phyloP scores from a whole-genome alignment of 495 filamentous ascomycete genomes.

The Talaromyces ruber region DNA sequence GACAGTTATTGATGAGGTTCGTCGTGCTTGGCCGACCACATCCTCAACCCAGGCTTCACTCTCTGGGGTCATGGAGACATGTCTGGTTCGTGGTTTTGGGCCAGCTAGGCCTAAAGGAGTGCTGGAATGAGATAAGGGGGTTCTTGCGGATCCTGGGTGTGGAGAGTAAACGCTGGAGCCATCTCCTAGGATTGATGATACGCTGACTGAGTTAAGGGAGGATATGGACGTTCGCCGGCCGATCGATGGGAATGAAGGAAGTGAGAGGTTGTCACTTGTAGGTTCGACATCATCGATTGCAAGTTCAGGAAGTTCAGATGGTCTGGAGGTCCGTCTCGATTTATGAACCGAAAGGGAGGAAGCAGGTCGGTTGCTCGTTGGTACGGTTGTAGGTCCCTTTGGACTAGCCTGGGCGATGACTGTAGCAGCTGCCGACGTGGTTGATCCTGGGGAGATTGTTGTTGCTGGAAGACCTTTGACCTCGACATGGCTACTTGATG shows the following conservation, averaged over 20 bases:
- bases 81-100: constrained; percentile 34
- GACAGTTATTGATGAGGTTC: constrained; percentile 20
- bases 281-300: constrained; percentile 20
- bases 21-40: constrained; percentile 34
- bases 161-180: constrained; percentile 13
- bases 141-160: constrained; percentile 16
- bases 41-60: constrained; percentile 46
- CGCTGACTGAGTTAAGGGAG: constrained; percentile 26
- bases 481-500: constrained; percentile 24
- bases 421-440: constrained; percentile 12
- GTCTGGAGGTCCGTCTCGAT: constrained; percentile 28
- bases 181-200: constrained; percentile 19
- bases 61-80: constrained; percentile 37
- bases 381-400: constrained; percentile 19
- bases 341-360: constrained; percentile 36
- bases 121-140: constrained; percentile 15
- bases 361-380: constrained; percentile 28
- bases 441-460: constrained; percentile 19
- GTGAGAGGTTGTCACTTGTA: constrained; percentile 20
- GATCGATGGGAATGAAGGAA: constrained; percentile 14
- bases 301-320: constrained; percentile 23
- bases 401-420: constrained; percentile 23
- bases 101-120: constrained; percentile 39
- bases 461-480: constrained; percentile 30
- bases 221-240: constrained; percentile 30